phyloP scores from a whole-genome alignment of 768 basidiomycete species.

The Gymnopilus dilepis region DNA sequence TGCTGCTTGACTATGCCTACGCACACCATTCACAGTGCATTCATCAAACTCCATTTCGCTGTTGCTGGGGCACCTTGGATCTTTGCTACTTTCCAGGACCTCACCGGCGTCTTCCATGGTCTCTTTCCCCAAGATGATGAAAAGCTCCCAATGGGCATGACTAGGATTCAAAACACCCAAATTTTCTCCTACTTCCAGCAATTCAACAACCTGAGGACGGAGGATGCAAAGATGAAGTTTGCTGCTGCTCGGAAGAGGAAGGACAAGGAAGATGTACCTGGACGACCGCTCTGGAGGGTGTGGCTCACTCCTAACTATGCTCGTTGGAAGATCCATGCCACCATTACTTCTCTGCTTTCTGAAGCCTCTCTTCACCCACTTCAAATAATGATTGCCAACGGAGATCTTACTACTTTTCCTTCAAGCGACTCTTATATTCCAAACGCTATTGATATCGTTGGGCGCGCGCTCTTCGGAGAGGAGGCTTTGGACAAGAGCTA shows the following conservation, averaged over 20 bases:
- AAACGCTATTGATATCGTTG: neutral
- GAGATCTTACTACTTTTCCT: neutral
- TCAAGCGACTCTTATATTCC: neutral
- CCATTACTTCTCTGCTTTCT: neutral
- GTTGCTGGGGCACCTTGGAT: conserved; percentile 5
- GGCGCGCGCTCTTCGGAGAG: neutral
- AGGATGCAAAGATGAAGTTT: conserved; percentile 10
- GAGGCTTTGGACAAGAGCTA: neutral
- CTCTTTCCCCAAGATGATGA: conserved; percentile 1
- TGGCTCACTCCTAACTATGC: neutral
- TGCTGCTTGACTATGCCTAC: conserved; percentile 17
- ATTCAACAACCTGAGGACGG: neutral
- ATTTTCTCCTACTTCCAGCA: neutral
- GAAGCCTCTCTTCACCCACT: neutral
- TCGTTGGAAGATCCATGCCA: conserved; percentile 4
- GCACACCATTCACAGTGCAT: conserved; percentile 7
- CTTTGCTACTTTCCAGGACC: neutral
- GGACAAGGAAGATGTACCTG: neutral
- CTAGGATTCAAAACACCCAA: neutral
- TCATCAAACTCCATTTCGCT: neutral
- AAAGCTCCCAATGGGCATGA: conserved; percentile 1
- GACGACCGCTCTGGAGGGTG: neutral
- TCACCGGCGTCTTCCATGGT: conserved; percentile 4
- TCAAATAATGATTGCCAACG: neutral
- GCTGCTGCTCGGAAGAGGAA: neutral